These are phyloP conservation scores for Huiozyma sinensis DNA, from an alignment of 805 yeast species.

Conservation along the genomic window DNA sequence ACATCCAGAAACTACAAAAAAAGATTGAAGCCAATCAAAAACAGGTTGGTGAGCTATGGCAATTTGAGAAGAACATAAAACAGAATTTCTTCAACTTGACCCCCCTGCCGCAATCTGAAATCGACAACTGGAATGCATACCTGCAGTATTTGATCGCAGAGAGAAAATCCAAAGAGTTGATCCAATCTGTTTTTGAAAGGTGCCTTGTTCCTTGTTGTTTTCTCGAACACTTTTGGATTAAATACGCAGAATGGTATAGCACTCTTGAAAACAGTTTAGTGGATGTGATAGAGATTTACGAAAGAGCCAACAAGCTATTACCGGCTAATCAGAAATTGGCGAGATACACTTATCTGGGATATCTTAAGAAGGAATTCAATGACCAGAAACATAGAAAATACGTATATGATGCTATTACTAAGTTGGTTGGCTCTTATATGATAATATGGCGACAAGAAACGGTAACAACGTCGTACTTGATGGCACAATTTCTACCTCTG, in stretches of 20 bases:
- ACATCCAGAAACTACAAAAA: constrained; percentile 28
- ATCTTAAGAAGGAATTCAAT: constrained; percentile 9
- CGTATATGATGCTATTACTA: constrained; percentile 7
- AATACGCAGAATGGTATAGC: constrained; percentile 42
- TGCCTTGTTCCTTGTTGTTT: constrained; percentile 59
- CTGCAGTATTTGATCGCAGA: constrained; percentile 40
- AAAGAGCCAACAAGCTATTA: constrained; percentile 39
- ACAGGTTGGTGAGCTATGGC: constrained; percentile 54
- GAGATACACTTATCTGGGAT: constrained; percentile 12
- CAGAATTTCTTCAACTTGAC: constrained; percentile 46
- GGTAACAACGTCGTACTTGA: constrained; percentile 1
- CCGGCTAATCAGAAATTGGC: constrained; percentile 19
- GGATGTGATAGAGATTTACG: constrained; percentile 35
- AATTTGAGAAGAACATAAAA: constrained; percentile 55
- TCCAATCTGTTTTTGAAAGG: constrained; percentile 53
- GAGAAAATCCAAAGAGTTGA: constrained; percentile 22
- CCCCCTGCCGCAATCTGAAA: constrained; percentile 34
- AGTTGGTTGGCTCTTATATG: constrained; percentile 8
- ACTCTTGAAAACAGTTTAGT: constrained; percentile 9
- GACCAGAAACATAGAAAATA: constrained; percentile 6
- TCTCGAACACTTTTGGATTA: constrained; percentile 55
- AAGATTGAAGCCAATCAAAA: constrained; percentile 34
- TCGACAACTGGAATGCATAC: constrained; percentile 52
- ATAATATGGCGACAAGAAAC: constrained; percentile 13
- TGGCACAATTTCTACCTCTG: constrained; percentile 16